A percentile compares a stretch with the other conserved stretches of the same genome.
phyloP scores from a whole-genome alignment of 2,329 filamentous ascomycete species.

The Hypocreales sp. region DNA sequence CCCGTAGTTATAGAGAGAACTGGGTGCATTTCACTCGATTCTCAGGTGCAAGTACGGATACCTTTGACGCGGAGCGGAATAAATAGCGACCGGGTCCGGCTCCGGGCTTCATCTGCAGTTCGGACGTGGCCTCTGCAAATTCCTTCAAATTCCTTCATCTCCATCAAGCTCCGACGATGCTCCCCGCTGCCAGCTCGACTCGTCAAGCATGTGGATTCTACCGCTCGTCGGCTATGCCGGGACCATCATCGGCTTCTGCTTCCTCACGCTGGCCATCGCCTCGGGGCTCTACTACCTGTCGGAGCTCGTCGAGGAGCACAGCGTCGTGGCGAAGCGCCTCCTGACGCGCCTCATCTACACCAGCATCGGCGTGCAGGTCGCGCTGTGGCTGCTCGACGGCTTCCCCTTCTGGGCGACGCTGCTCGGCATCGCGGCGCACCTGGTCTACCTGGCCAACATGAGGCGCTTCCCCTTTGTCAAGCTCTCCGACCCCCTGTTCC shows the following conservation, averaged over 20 bases:
- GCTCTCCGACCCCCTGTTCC: conserved; percentile 72
- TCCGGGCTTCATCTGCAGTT: too few relatives aligned
- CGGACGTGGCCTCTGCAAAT: too few relatives aligned
- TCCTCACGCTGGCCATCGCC: conserved; percentile 88
- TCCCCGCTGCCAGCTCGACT: neutral
- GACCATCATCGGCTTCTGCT: conserved; percentile 76
- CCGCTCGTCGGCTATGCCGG: conserved; percentile 83
- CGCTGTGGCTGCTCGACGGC: conserved; percentile 69
- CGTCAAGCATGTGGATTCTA: conserved; percentile 71
- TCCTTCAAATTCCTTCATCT: too few relatives aligned
- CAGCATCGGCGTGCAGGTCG: conserved; percentile 57
- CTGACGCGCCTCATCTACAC: conserved; percentile 72
- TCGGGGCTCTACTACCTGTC: conserved; percentile 98
- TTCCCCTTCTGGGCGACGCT: conserved; percentile 64
- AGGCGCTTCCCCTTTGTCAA: conserved; percentile 61
- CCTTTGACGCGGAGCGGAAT: too few relatives aligned
- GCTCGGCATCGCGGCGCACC: conserved; percentile 65
- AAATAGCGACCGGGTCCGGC: too few relatives aligned
- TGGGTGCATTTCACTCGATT: too few relatives aligned
- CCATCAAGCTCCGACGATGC: neutral
- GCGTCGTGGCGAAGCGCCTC: conserved; percentile 79
- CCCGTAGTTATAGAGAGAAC: too few relatives aligned
- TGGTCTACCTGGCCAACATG: conserved; percentile 82
- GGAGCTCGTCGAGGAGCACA: conserved; percentile 95
- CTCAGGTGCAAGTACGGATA: too few relatives aligned